phyloP scores from a whole-genome alignment of 1,284 basidiomycete species.

The Puccinia hordei region DNA sequence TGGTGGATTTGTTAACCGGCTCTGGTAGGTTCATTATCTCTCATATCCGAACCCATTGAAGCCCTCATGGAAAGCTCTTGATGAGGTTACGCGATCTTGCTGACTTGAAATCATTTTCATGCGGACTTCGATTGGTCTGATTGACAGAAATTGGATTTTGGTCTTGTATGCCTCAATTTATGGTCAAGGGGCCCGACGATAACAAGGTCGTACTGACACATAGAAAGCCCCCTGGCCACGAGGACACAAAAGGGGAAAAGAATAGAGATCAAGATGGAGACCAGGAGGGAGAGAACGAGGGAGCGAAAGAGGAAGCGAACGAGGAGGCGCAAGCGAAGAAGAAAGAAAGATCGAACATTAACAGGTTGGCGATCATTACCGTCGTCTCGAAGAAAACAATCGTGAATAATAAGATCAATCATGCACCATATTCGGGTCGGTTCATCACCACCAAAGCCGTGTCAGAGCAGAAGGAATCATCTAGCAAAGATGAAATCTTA shows the following conservation, averaged over 20 bases:
- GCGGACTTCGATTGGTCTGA: background rate
- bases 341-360: background rate
- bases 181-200: slow-evolving; percentile 26
- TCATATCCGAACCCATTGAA: too few species aligned
- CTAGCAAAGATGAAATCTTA: slow-evolving; percentile 20
- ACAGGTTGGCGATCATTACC: slow-evolving; percentile 19
- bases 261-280: background rate
- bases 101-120: background rate
- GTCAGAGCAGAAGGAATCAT: background rate
- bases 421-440: background rate
- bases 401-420: slow-evolving; percentile 10
- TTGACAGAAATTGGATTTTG: slow-evolving; percentile 31
- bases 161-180: slow-evolving; percentile 16
- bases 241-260: background rate
- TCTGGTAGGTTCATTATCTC: slow-evolving; percentile 22
- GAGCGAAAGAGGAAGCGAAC: background rate
- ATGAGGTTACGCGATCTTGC: background rate
- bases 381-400: slow-evolving; percentile 19
- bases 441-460: background rate
- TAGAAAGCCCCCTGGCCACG: background rate
- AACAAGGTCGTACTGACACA: slow-evolving; percentile 5
- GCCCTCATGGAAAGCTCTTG: background rate
- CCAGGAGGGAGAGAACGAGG: background rate
- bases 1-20: slow-evolving; percentile 26
- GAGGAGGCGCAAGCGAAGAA: background rate